Conservation (phyloP, 2,329 filamentous ascomycete species). For the Didymella sp. region DNA sequence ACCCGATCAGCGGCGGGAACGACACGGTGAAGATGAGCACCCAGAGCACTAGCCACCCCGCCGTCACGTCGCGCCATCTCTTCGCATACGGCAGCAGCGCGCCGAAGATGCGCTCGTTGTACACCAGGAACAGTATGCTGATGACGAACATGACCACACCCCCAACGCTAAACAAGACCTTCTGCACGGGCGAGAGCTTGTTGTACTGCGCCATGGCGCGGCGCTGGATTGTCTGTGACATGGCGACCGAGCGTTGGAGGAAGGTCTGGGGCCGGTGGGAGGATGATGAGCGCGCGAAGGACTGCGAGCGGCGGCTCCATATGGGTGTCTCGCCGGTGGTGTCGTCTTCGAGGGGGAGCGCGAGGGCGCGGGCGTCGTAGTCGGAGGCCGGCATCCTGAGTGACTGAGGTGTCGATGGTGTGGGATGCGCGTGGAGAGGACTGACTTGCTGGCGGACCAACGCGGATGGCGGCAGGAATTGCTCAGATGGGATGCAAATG, state of each 20-base stretch:
- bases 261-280: slow-evolving; percentile 38
- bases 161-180: slow-evolving; percentile 62
- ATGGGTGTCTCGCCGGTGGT: slow-evolving; percentile 58
- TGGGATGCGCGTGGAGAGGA: slow-evolving; percentile 16
- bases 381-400: slow-evolving; percentile 50
- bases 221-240: slow-evolving; percentile 55
- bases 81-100: slow-evolving; percentile 75
- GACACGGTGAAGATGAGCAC: slow-evolving; percentile 75
- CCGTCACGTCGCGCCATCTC: slow-evolving; percentile 75
- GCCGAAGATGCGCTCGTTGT: slow-evolving; percentile 80
- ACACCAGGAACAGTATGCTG: slow-evolving; percentile 74
- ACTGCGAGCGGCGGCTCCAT: slow-evolving; percentile 58
- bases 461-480: slow-evolving; percentile 12
- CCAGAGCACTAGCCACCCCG: slow-evolving; percentile 79
- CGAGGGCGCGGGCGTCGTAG: slow-evolving; percentile 62
- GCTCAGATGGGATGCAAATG: background rate
- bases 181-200: slow-evolving; percentile 67
- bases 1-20: slow-evolving; percentile 88
- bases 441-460: slow-evolving; percentile 18
- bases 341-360: slow-evolving; percentile 58
- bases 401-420: background rate
- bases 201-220: slow-evolving; percentile 60
- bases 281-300: slow-evolving; percentile 50
- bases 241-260: slow-evolving; percentile 53
- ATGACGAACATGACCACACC: slow-evolving; percentile 62